phyloP scores from a whole-genome alignment of 2,329 filamentous ascomycete genomes.

The Pyrenochaeta sp. region DNA sequence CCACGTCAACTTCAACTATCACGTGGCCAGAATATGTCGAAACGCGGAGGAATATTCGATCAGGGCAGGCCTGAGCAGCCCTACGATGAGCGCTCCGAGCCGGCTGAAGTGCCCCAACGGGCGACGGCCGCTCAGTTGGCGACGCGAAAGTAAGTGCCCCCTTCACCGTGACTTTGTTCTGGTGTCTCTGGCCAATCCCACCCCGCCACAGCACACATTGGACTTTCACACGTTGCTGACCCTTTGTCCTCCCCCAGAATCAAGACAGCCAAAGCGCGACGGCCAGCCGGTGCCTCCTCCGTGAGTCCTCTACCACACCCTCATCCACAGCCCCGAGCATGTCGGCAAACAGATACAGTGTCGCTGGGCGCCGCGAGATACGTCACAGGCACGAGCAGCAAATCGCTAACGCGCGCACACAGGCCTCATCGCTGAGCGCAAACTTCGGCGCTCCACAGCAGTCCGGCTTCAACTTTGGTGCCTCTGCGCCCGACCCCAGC shows the following conservation, averaged over 20 bases:
- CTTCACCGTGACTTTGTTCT: constrained; percentile 3
- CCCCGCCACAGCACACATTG: constrained; percentile 10
- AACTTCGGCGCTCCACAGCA: constrained; percentile 28
- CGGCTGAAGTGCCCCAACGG: constrained; percentile 57
- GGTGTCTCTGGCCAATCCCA: background rate
- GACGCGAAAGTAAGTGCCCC: constrained; percentile 61
- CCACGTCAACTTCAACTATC: background rate
- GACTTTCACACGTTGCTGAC: constrained; percentile 22
- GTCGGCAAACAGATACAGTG: constrained; percentile 11
- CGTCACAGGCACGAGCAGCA: constrained; percentile 13
- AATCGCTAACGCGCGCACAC: constrained; percentile 27
- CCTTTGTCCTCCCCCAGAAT: constrained; percentile 29
- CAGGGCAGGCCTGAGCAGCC: constrained; percentile 39
- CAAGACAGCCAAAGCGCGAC: constrained; percentile 36
- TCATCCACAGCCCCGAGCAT: constrained; percentile 8
- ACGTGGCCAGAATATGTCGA: constrained; percentile 6
- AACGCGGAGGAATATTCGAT: constrained; percentile 36
- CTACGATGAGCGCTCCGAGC: constrained; percentile 42
- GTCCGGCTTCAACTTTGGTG: constrained; percentile 34
- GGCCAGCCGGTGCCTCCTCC: constrained; percentile 28
- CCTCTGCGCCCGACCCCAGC: constrained; percentile 24
- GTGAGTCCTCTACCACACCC: constrained; percentile 31
- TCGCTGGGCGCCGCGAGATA: constrained; percentile 14
- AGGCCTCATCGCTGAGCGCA: constrained; percentile 32
- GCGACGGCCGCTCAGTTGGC: constrained; percentile 65